Percentiles rank a stretch among this genome's conserved stretches.
phyloP scores from a whole-genome alignment of 2,329 filamentous ascomycete genomes.

The Calonectria crousiana region DNA sequence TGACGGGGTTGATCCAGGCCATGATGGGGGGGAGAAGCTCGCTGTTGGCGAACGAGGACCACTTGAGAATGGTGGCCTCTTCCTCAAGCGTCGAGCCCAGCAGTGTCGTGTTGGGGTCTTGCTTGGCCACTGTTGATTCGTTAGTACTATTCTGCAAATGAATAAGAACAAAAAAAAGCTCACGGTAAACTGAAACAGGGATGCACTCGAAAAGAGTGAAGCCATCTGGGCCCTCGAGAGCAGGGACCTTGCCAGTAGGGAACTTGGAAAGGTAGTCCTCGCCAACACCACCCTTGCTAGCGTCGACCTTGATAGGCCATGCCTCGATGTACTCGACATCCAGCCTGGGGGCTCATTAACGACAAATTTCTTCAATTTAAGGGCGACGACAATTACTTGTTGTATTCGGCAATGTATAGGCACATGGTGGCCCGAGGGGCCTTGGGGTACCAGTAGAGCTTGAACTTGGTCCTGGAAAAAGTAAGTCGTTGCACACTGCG shows the following conservation, averaged over 20 bases:
- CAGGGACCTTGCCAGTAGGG: constrained; percentile 24
- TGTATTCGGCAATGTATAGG: constrained; percentile 27
- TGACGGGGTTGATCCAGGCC: constrained; percentile 29
- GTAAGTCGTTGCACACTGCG: background rate
- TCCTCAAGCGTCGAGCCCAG: constrained; percentile 22
- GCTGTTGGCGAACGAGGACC: constrained; percentile 26
- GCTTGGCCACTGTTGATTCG: constrained; percentile 17
- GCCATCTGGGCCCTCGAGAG: constrained; percentile 21
- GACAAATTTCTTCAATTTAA: background rate
- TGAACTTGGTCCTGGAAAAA: background rate
- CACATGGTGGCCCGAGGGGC: constrained; percentile 28
- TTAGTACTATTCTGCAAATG: background rate
- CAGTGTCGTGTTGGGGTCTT: constrained; percentile 23
- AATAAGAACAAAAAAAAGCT: background rate
- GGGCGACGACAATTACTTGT: constrained; percentile 10
- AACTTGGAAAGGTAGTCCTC: constrained; percentile 23
- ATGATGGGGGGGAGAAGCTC: constrained; percentile 26
- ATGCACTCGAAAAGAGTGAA: constrained; percentile 24
- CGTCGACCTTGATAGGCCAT: constrained; percentile 27
- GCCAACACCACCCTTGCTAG: constrained; percentile 26
- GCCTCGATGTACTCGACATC: constrained; percentile 24
- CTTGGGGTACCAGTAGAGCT: constrained; percentile 29
- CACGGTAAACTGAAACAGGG: constrained; percentile 22
- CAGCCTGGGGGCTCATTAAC: background rate
- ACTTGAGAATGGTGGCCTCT: constrained; percentile 26